A percentile compares a stretch with the other conserved stretches of the same genome.
phyloP scores from a whole-genome alignment of 2,329 filamentous ascomycete genomes.

The Scortechinia acanthostroma region DNA sequence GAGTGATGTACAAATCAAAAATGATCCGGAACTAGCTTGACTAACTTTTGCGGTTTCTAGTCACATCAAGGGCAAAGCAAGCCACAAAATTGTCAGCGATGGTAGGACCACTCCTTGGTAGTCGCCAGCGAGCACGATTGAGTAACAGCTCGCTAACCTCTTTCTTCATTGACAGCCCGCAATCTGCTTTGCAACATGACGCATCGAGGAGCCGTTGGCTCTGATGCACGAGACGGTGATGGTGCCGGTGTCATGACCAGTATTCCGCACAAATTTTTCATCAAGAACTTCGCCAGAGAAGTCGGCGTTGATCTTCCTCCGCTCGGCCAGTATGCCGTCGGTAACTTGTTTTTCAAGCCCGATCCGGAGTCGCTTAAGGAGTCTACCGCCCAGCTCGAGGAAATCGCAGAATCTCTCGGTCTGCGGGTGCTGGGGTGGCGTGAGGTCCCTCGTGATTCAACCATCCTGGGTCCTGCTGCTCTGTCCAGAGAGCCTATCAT shows the following conservation, averaged over 20 bases:
- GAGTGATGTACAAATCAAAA: not conserved
- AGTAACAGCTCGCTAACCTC: constrained; percentile 6
- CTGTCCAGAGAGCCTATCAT: constrained; percentile 91
- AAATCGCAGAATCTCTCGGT: constrained; percentile 61
- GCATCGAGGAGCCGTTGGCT: constrained; percentile 71
- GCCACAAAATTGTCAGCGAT: constrained; percentile 74
- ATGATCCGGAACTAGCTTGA: not conserved
- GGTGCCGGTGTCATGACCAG: constrained; percentile 76
- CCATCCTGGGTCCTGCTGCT: constrained; percentile 84
- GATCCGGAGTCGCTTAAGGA: constrained; percentile 61
- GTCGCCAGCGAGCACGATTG: not conserved
- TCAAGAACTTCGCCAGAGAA: constrained; percentile 70
- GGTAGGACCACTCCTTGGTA: constrained; percentile 36
- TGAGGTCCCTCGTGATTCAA: constrained; percentile 88
- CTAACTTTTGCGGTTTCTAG: constrained; percentile 25
- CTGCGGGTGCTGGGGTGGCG: constrained; percentile 92
- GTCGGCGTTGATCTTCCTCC: constrained; percentile 62
- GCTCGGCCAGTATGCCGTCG: constrained; percentile 67
- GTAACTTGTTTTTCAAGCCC: constrained; percentile 74
- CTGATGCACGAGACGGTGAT: constrained; percentile 70
- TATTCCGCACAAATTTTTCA: constrained; percentile 71
- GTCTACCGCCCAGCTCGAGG: constrained; percentile 63
- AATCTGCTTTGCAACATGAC: constrained; percentile 76
- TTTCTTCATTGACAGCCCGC: constrained; percentile 39
- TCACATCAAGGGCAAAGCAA: constrained; percentile 69